Evolutionary conservation across 2,329 filamentous ascomycete species (phyloP).

Genomic region (Ophiocordyceps australis): DNA sequence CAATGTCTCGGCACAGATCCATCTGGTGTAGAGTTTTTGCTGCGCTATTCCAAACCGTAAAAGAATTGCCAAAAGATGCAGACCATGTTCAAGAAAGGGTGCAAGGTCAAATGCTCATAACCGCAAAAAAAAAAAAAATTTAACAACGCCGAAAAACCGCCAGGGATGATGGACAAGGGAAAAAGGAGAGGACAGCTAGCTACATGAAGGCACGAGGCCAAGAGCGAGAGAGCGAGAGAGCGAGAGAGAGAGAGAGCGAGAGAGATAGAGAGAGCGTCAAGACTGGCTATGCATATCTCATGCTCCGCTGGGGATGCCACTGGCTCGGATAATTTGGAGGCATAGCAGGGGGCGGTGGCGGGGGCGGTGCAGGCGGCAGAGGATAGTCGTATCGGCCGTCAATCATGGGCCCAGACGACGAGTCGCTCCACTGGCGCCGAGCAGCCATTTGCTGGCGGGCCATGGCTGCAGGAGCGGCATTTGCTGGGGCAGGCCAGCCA

Average conservation of each 20-base stretch:
- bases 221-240: neutral
- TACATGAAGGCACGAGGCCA: too few relatives aligned
- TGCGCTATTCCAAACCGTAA: too few relatives aligned
- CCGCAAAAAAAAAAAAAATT: too few relatives aligned
- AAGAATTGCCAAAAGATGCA: too few relatives aligned
- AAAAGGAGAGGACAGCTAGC: too few relatives aligned
- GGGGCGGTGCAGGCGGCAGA: constrained; percentile 1
- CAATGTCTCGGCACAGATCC: too few relatives aligned
- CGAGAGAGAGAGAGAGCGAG: neutral
- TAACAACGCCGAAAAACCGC: too few relatives aligned
- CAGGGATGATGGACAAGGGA: too few relatives aligned
- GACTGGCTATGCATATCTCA: constrained; percentile 12
- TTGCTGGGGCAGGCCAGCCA: constrained; percentile 8
- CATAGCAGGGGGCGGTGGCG: constrained; percentile 1
- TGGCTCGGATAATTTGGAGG: constrained; percentile 1
- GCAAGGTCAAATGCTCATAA: too few relatives aligned
- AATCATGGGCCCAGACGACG: neutral
- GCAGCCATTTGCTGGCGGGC: neutral
- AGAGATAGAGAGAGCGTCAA: neutral
- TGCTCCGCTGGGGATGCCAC: constrained; percentile 7
- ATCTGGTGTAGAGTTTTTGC: too few relatives aligned
- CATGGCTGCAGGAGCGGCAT: neutral
- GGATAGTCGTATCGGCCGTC: neutral
- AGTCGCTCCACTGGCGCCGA: constrained; percentile 1
- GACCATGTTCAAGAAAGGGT: too few relatives aligned